Evolutionary conservation across 371 early-diverging fungal genomes (phyloP).

Genomic region (Mortierella polycephala): DNA sequence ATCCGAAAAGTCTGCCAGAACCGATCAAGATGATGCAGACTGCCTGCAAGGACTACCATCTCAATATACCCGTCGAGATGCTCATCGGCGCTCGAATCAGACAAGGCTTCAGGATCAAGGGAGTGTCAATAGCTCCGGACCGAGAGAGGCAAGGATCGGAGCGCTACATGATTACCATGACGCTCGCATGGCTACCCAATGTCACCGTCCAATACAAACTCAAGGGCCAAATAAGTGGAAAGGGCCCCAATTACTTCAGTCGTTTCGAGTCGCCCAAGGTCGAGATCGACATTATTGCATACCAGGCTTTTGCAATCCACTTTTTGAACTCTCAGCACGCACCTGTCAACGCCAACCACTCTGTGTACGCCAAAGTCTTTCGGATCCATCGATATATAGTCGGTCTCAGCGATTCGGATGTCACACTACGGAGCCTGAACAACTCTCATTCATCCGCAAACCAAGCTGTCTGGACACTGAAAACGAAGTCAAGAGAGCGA

Average conservation of each 20-base stretch:
- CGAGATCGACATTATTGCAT: constrained; percentile 71
- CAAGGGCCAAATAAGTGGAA: constrained; percentile 55
- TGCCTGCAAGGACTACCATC: constrained; percentile 83
- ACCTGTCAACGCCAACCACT: constrained; percentile 57
- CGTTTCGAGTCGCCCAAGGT: constrained; percentile 60
- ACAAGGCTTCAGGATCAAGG: constrained; percentile 85
- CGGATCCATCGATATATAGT: constrained; percentile 73
- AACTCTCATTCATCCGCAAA: constrained; percentile 47
- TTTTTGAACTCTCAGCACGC: constrained; percentile 64
- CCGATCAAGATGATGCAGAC: constrained; percentile 78
- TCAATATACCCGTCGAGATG: constrained; percentile 68
- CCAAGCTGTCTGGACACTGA: constrained; percentile 44
- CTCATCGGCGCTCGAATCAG: constrained; percentile 79
- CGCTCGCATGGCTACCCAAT: constrained; percentile 80
- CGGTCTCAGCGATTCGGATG: constrained; percentile 76
- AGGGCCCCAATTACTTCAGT: constrained; percentile 28
- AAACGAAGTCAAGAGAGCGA: constrained; percentile 37
- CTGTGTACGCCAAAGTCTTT: constrained; percentile 71
- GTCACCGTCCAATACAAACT: constrained; percentile 90
- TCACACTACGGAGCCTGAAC: constrained; percentile 61
- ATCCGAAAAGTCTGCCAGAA: constrained; percentile 78
- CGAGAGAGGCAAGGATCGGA: constrained; percentile 29
- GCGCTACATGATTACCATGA: constrained; percentile 54
- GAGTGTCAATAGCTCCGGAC: constrained; percentile 58
- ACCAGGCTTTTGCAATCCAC: constrained; percentile 67